Percentiles rank a stretch among this genome's conserved stretches.
Evolutionary conservation across 1,284 basidiomycete species (phyloP).

Genomic region (Stereum hirsutum): DNA sequence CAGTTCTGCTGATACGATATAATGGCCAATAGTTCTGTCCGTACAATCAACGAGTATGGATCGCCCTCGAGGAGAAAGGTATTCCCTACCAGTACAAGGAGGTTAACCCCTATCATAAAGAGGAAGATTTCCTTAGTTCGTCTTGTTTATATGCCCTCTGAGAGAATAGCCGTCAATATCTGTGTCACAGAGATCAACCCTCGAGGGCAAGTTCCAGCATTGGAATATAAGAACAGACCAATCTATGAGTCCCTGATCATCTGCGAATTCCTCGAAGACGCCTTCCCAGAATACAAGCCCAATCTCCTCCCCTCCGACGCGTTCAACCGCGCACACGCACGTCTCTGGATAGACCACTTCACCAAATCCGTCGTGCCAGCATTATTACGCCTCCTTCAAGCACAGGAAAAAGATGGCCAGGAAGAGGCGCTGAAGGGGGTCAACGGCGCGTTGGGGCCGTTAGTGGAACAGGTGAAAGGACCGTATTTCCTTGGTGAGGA

Average conservation of each 20-base stretch:
- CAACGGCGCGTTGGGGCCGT: conserved; percentile 35
- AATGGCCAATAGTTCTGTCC: conserved; percentile 47
- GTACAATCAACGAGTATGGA: conserved; percentile 62
- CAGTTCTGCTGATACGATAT: background rate
- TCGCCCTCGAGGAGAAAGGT: conserved; percentile 54
- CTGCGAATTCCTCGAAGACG: conserved; percentile 55
- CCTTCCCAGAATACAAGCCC: conserved; percentile 36
- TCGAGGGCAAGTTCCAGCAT: conserved; percentile 58
- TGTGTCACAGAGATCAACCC: conserved; percentile 43
- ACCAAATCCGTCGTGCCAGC: conserved; percentile 41
- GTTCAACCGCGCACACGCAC: conserved; percentile 35
- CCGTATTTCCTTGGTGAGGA: conserved; percentile 52
- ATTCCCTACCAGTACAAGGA: conserved; percentile 60
- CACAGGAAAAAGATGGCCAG: conserved; percentile 41
- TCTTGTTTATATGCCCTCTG: background rate
- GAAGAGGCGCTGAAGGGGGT: conserved; percentile 35
- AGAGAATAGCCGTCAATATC: too few species aligned
- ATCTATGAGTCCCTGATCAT: conserved; percentile 54
- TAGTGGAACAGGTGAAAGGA: conserved; percentile 38
- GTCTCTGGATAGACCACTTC: conserved; percentile 47
- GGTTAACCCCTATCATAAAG: conserved; percentile 67
- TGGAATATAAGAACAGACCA: conserved; percentile 46
- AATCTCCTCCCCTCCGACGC: conserved; percentile 40
- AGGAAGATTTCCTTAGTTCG: conserved; percentile 46
- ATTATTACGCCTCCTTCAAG: conserved; percentile 43